These are phyloP conservation scores for Emmonsia crescens DNA, from an alignment of 2,329 filamentous ascomycete genomes.

Conservation along the genomic window DNA sequence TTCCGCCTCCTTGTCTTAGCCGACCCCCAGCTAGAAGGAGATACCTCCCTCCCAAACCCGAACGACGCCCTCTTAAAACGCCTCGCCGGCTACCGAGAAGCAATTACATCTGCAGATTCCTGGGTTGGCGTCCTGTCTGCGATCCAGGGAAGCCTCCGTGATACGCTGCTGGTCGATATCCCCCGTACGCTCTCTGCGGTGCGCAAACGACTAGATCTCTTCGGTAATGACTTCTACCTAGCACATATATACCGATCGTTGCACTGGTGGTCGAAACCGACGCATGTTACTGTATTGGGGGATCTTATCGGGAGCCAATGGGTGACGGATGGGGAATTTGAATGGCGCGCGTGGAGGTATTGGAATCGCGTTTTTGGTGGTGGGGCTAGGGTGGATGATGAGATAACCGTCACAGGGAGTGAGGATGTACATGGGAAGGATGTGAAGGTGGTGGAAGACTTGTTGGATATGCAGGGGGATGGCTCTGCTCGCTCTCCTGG, in stretches of 20 bases:
- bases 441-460: conserved; percentile 17
- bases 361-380: conserved; percentile 72
- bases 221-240: conserved; percentile 91
- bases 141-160: conserved; percentile 16
- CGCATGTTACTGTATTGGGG: conserved; percentile 78
- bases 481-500: neutral
- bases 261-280: conserved; percentile 73
- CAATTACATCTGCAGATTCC: conserved; percentile 12
- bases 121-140: conserved; percentile 7
- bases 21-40: conserved; percentile 88
- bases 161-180: conserved; percentile 54
- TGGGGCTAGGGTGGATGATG: conserved; percentile 48
- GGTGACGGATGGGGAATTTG: conserved; percentile 80
- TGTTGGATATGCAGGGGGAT: conserved; percentile 33
- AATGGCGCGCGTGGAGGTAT: conserved; percentile 58
- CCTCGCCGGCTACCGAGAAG: conserved; percentile 28
- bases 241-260: conserved; percentile 82
- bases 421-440: conserved; percentile 29
- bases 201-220: conserved; percentile 74
- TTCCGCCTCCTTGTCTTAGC: conserved; percentile 81
- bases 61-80: conserved; percentile 36
- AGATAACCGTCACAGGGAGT: conserved; percentile 26
- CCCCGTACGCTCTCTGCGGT: conserved; percentile 54
- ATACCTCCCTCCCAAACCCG: conserved; percentile 61
- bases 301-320: conserved; percentile 92